phyloP scores from a whole-genome alignment of 2,329 filamentous ascomycete species.

The Bertia moriformis region DNA sequence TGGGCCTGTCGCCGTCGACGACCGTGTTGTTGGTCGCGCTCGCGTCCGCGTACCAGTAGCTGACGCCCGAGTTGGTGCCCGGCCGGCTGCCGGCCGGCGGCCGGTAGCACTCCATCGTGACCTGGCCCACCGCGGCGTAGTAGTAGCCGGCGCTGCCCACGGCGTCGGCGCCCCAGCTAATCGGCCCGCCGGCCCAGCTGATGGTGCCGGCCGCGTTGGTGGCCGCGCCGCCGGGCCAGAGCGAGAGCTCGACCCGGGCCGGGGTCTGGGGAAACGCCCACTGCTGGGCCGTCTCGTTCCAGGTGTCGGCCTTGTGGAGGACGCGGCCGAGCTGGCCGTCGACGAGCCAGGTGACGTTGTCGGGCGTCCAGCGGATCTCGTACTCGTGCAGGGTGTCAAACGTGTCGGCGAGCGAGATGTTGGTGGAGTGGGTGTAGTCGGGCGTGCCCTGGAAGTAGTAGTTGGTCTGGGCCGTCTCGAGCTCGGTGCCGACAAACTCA shows the following conservation, averaged over 20 bases:
- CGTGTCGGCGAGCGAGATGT: conserved; percentile 57
- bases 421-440: conserved; percentile 64
- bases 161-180: conserved; percentile 72
- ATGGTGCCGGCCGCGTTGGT: conserved; percentile 73
- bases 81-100: conserved; percentile 35
- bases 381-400: conserved; percentile 75
- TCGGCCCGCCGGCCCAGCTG: conserved; percentile 77
- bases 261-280: conserved; percentile 88
- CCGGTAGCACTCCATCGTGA: conserved; percentile 78
- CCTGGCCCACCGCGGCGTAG: conserved; percentile 64
- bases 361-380: conserved; percentile 83
- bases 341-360: conserved; percentile 71
- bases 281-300: conserved; percentile 67
- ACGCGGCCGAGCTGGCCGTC: conserved; percentile 68
- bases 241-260: conserved; percentile 75
- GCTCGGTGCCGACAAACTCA: conserved; percentile 76
- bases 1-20: conserved; percentile 58
- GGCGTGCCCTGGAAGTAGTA: conserved; percentile 93
- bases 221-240: conserved; percentile 81
- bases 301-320: conserved; percentile 64
- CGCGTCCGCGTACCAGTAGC: conserved; percentile 61
- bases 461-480: conserved; percentile 73
- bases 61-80: conserved; percentile 53
- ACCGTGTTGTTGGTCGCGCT: conserved; percentile 64
- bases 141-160: conserved; percentile 79